Base-by-base conservation (phyloP, 192 early-diverging fungal genomes). In the Backusella luteola region DNA sequence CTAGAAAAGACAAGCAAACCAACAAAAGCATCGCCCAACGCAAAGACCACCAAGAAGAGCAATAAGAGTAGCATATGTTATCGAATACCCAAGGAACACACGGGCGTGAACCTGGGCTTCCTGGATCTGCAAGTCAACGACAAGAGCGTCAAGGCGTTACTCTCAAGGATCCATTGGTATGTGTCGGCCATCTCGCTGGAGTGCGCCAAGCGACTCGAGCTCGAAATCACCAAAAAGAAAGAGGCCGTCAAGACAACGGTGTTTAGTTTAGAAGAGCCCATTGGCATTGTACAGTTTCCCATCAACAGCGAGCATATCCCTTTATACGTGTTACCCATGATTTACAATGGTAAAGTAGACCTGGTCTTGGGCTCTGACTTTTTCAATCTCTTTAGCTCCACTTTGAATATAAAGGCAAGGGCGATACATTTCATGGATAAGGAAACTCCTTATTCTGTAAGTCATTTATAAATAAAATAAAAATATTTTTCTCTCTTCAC, bases 331-430 rank as follows among this genome's bases (percentile, higher is more conserved):
- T 34, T 77, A 23, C 76, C 76, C 5, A 70, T 71, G 68, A 71
- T 77, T 26, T 77, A 71, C 36, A 69, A 69, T 17, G 67, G 67
- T 26, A 41, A 63, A 41, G 68, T 77, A 2, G 76, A 67, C 0
- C 14, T 77, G 46, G 56, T 77, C 3, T 23, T 77, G 2, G 76
- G 76, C 0, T 49, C 69, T 12, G 76, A 77, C 29, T 77, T 77
- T 42, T 77, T 77, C 41, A 26, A 35, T 7, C 19, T 59, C 6
- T 66, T 42, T 46, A 70, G 63, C 14, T 39, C 76, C 1, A 69
- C 38, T 17, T 71, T 77, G n/a, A 74, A 74, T 39, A 66, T 74
- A 66, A 66, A 63, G 21, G 15, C 34, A 23, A 74, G 53, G 21
- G n/a, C n/a, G 8, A 74, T 74, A 26, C 38, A 34, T 23, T 74